Conservation (phyloP, 768 basidiomycete species). For the Trametes gibbosa region DNA sequence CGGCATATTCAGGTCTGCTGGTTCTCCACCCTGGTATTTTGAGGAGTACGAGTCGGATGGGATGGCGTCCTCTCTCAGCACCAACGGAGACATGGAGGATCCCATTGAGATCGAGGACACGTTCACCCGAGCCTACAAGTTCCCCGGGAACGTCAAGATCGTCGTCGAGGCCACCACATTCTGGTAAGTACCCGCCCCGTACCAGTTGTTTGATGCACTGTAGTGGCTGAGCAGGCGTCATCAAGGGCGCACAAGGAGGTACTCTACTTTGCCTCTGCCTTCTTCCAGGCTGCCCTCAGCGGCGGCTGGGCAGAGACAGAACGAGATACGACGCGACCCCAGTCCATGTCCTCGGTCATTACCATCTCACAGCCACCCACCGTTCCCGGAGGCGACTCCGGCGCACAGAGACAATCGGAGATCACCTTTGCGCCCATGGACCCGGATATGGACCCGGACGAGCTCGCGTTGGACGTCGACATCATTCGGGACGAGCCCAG, state of each 20-base stretch:
- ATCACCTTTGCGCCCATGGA: constrained; percentile 62
- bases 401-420: constrained; percentile 43
- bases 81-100: constrained; percentile 59
- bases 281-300: constrained; percentile 88
- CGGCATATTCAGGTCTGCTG: constrained; percentile 79
- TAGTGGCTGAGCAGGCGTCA: background rate
- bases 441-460: constrained; percentile 46
- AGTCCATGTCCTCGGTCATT: constrained; percentile 78
- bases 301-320: constrained; percentile 87
- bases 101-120: constrained; percentile 79
- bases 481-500: constrained; percentile 32
- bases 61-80: constrained; percentile 63
- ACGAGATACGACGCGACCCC: constrained; percentile 56
- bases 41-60: constrained; percentile 73
- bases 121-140: constrained; percentile 61
- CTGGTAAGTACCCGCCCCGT: constrained; percentile 58
- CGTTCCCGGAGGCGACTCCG: constrained; percentile 48
- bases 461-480: constrained; percentile 42
- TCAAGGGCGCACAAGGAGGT: constrained; percentile 89
- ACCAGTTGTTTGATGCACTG: background rate
- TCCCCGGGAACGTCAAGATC: constrained; percentile 89
- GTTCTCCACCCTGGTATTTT: constrained; percentile 76
- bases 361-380: constrained; percentile 77
- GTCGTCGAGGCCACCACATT: constrained; percentile 87
- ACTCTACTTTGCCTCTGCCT: constrained; percentile 89